Conservation (phyloP, 345 rosid species). For the Arabis alpina region DNA sequence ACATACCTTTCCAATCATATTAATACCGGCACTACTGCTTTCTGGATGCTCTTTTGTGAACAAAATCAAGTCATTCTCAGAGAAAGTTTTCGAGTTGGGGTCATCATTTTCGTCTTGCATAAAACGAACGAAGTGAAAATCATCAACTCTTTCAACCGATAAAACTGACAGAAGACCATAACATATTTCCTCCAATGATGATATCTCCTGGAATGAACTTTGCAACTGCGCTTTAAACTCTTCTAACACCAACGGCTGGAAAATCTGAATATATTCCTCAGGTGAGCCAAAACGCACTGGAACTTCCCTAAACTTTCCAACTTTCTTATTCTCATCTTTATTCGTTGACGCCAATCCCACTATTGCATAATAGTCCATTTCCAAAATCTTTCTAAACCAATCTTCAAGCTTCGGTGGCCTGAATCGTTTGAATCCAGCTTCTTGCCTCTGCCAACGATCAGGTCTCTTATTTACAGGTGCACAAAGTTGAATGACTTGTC, state of each 20-base stretch:
- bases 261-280: slow-evolving; percentile 79
- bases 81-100: slow-evolving; percentile 63
- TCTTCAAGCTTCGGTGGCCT: slow-evolving; percentile 88
- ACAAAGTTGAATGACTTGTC: slow-evolving; percentile 91
- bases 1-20: slow-evolving; percentile 92
- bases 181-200: slow-evolving; percentile 81
- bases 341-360: slow-evolving; percentile 63
- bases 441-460: slow-evolving; percentile 60
- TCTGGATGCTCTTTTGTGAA: slow-evolving; percentile 78
- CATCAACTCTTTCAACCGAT: slow-evolving; percentile 94
- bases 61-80: slow-evolving; percentile 90
- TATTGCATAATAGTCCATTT: slow-evolving; percentile 75
- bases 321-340: slow-evolving; percentile 50
- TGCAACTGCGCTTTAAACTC: slow-evolving; percentile 96
- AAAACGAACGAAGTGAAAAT: slow-evolving; percentile 92
- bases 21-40: slow-evolving; percentile 56
- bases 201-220: slow-evolving; percentile 78
- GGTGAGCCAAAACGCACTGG: slow-evolving; percentile 83
- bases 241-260: slow-evolving; percentile 90
- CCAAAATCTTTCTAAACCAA: slow-evolving; percentile 90
- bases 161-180: slow-evolving; percentile 79
- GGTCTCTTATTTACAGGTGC: slow-evolving; percentile 60
- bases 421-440: slow-evolving; percentile 71
- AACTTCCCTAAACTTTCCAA: slow-evolving; percentile 70
- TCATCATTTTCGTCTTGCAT: slow-evolving; percentile 74